Conservation (phyloP, 768 basidiomycete species). For the Phanerodontia chrysosporium region DNA sequence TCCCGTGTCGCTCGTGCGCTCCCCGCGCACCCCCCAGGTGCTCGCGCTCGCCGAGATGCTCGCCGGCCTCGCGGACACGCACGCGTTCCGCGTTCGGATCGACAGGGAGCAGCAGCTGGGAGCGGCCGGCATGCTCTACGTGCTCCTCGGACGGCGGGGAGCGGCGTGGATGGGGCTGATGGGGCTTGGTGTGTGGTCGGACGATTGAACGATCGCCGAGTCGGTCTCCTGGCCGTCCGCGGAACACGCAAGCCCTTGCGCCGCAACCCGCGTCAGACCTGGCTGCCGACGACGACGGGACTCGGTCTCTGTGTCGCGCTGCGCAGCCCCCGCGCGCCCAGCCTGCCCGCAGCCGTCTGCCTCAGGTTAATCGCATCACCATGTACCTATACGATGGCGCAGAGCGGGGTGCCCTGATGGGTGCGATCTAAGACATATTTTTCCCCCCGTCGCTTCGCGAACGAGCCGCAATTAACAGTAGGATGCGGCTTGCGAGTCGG, state of each 20-base stretch:
- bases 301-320: background rate
- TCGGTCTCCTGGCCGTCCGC: no score
- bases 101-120: constrained; percentile 11
- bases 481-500: background rate
- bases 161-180: constrained; percentile 34
- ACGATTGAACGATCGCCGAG: constrained; percentile 5
- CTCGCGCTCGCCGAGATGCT: constrained; percentile 2
- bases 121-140: constrained; percentile 28
- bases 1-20: constrained; percentile 15
- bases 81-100: constrained; percentile 14
- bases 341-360: background rate
- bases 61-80: constrained; percentile 5
- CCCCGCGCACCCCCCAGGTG: background rate
- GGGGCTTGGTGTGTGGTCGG: constrained; percentile 35
- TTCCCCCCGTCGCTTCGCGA: background rate
- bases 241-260: no score
- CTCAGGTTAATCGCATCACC: background rate
- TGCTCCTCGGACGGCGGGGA: constrained; percentile 32
- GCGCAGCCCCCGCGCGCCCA: background rate
- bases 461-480: background rate
- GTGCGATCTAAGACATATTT: background rate
- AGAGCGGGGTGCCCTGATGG: background rate
- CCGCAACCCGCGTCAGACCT: background rate
- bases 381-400: constrained; percentile 6
- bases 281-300: background rate